Base-by-base conservation (phyloP, 2,329 filamentous ascomycete species). In the Colletotrichum echinochloae region DNA sequence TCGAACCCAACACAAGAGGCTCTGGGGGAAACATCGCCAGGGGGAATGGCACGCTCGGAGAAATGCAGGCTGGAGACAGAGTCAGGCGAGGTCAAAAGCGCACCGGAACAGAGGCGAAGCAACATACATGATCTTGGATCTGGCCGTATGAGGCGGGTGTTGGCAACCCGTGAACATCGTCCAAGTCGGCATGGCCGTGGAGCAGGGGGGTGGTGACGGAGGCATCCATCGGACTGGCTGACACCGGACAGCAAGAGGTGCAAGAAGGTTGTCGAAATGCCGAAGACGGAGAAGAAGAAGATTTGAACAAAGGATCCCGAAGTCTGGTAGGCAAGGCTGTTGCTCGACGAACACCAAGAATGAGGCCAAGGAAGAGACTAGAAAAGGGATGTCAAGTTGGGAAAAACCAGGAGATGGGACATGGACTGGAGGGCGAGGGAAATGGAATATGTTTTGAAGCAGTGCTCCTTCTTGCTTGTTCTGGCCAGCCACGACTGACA, bases 31-130 rank as follows among this genome's bases (percentile, higher is more conserved):
- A 62, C 75, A 80, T 8, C 78, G 74, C 84, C 86, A 88, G 26
- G 85, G 83, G 1, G 86, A 88, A 72, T 87, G 86, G 49, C 83
- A 84, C 56, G 82, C 84, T 74, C 85, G 83, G 18, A 87, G 80
- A 66, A 85, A 87, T 18, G 86, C 83, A 35, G 85, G 83, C 85
- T 88, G 55, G 49, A 20, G 0, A 33, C 12, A n/a, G 6, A 12
- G 52, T 76, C 65, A 77, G 71, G 23, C 55, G 28, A 55, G 20
- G 14, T 16, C 18, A 46, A 8, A 35, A 26, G 16, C 28, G 44
- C 30, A 49, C 14, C 8, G 18, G 3, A 9, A 9, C 63, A 2
- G 23, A 44, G 23, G n/a, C 11, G 28, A 5, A 23, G n/a, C 9
- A 26, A 68, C 76, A 56, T 76, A 81, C 80, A 72, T 81, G 80